Evolutionary conservation across 31 red algal genomes (phyloP), one percentile per base, ranked within the genome.

Genomic region (Odonthalia washingtoniensis): DNA sequence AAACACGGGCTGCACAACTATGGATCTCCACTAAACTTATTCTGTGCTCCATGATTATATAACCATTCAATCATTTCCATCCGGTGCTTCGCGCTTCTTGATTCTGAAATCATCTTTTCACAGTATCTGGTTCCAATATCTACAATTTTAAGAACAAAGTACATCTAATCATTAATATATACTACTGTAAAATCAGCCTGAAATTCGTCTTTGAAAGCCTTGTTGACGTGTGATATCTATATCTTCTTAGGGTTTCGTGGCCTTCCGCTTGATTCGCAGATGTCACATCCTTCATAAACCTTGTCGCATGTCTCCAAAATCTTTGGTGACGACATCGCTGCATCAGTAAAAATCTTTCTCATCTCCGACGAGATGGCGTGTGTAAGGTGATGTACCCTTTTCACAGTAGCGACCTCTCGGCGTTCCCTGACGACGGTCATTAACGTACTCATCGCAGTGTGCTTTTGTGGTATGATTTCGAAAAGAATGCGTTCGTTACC

Each of bases 351-450:
- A 46, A 80, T 63, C 34, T 1, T 24, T 80, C 39, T 80, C 77
- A 80, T 80, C 12, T 80, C 77, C 33, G 61, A 37, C 4, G 77
- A 4, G 2, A 38, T 63, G 21, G 77, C n/a, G 49, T 80, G 57
- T 64, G 77, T 64, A 80, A 80, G 65, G 3, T 57, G 9, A 24
- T 80, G 77, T 2, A 63, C 35, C 30, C 65, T 80, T 57, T 65
- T 80, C 14, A 80, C 2, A 39, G 6, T 38, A 31, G 61, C 65
- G 38, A 34, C 16, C 3, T n/a, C n/a, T n/a, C n/a, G n/a, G n/a
- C n/a, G n/a, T n/a, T n/a, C 35, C 33, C 14, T 63, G 1, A 46
- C 32, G 44, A 1, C 52, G 49, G 52, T 57, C 2, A 80, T 1
- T 39, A 80, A 46, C 4, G 9, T 64, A 1, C 14, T 21, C 1